Base-by-base conservation (phyloP, 495 filamentous ascomycete species). In the Penicillium cinerascens region DNA sequence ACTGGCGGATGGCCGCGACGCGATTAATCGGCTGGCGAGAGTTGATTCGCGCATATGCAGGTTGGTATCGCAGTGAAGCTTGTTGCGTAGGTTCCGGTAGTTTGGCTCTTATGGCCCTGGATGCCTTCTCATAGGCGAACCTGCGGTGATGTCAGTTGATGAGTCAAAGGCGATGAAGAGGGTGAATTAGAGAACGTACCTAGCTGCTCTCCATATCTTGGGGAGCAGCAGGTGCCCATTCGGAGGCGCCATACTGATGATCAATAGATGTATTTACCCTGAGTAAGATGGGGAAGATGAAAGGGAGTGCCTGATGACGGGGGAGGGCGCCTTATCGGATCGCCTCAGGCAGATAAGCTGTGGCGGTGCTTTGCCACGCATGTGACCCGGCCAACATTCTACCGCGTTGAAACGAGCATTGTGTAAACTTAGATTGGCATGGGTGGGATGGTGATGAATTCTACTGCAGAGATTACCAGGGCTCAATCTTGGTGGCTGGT, bases 21-120 rank as follows among this genome's bases (percentile, higher is more conserved):
- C 82, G 87, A 62, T 87, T 84, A 60, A 92, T 74, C 18, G 90
- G 87, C 52, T 92, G 88, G 49, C 81, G 77, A 16, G 81, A 72
- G 58, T 70, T 77, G 52, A 73, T 66, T 37, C 80, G 76, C 47
- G 73, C 76, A 67, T 79, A 78, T 38, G 74, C 66, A 41, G 83
- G 74, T 56, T 84, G 76, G 42, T 81, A 61, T 49, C 55, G 79
- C 33, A 69, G 56, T 8, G 64, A 45, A 22, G 60, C 39, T 36
- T 67, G 74, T 36, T 78, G 77, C 13, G 77, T 61, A 20, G 77
- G 72, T 54, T 78, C 77, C 46, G 80, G 72, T 54, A 91, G 49
- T 61, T 84, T 86, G 49, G 75, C 72, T 60, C 80, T 81, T 49
- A 90, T 69, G 60, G 85, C 70, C 61, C 78, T 82, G 51, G 72